A percentile compares a stretch with the other conserved stretches of the same genome.
phyloP scores from a whole-genome alignment of 768 basidiomycete genomes.

The Psilocybe sp. region DNA sequence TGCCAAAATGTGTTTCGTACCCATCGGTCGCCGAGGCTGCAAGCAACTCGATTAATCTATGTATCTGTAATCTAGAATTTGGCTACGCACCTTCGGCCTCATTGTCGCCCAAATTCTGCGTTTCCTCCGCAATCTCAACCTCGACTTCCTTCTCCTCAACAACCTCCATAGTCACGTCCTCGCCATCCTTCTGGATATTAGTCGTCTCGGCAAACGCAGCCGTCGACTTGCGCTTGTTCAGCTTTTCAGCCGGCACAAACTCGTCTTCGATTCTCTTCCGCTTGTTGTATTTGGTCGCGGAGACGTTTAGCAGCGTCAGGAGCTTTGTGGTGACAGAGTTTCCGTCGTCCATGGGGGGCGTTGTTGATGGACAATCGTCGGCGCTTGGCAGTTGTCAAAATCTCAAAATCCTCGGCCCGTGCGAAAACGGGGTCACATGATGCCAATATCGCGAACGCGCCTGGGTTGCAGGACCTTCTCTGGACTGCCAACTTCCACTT shows the following conservation, averaged over 20 bases:
- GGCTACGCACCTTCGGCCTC: conserved; percentile 25
- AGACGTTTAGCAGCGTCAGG: conserved; percentile 86
- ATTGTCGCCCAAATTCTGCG: conserved; percentile 22
- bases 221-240: conserved; percentile 63
- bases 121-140: conserved; percentile 16
- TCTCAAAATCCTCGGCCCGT: conserved; percentile 20
- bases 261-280: conserved; percentile 45
- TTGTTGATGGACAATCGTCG: background rate
- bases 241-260: conserved; percentile 49
- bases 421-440: conserved; percentile 25
- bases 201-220: conserved; percentile 25
- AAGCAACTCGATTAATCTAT: background rate
- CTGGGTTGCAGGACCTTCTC: conserved; percentile 3
- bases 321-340: conserved; percentile 73
- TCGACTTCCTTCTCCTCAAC: conserved; percentile 23
- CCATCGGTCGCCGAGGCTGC: conserved; percentile 29
- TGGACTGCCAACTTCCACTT: too few species aligned
- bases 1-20: conserved; percentile 78
- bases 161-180: conserved; percentile 15
- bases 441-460: conserved; percentile 8
- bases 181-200: conserved; percentile 17
- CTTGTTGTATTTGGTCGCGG: conserved; percentile 71
- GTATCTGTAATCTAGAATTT: background rate
- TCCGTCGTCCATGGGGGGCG: conserved; percentile 30
- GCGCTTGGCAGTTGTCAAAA: background rate